Conservation (phyloP, 2,329 filamentous ascomycete species). For the Phaeosphaeria sp. region DNA sequence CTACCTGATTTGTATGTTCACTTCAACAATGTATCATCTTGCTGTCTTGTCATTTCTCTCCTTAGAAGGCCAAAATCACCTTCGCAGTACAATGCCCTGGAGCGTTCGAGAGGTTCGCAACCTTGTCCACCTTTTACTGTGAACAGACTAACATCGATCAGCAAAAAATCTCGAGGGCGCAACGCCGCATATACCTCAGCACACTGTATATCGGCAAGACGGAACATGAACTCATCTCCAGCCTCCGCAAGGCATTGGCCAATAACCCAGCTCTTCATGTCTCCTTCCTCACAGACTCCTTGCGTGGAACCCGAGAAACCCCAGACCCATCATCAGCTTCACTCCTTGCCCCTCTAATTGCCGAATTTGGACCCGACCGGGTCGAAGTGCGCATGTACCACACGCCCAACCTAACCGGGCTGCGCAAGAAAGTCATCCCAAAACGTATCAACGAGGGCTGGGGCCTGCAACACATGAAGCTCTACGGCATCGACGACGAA, state of each 20-base stretch:
- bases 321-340: conserved; percentile 88
- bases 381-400: conserved; percentile 98
- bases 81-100: neutral
- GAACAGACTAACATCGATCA: conserved; percentile 20
- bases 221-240: conserved; percentile 85
- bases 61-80: neutral
- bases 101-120: neutral
- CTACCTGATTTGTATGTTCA: no score
- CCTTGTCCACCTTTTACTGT: neutral
- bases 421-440: conserved; percentile 83
- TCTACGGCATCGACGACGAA: conserved; percentile 94
- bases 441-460: conserved; percentile 96
- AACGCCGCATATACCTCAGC: conserved; percentile 85
- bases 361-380: conserved; percentile 81
- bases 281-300: conserved; percentile 88
- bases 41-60: neutral
- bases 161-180: conserved; percentile 79
- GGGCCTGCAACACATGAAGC: conserved; percentile 98
- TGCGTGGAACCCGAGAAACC: conserved; percentile 89
- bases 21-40: neutral
- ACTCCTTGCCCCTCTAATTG: conserved; percentile 80
- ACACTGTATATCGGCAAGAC: conserved; percentile 96
- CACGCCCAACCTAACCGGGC: conserved; percentile 89
- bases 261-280: conserved; percentile 78
- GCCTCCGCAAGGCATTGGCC: conserved; percentile 75